These are phyloP conservation scores for Collariella sp. DNA, from an alignment of 495 filamentous ascomycete genomes.

Conservation along the genomic window DNA sequence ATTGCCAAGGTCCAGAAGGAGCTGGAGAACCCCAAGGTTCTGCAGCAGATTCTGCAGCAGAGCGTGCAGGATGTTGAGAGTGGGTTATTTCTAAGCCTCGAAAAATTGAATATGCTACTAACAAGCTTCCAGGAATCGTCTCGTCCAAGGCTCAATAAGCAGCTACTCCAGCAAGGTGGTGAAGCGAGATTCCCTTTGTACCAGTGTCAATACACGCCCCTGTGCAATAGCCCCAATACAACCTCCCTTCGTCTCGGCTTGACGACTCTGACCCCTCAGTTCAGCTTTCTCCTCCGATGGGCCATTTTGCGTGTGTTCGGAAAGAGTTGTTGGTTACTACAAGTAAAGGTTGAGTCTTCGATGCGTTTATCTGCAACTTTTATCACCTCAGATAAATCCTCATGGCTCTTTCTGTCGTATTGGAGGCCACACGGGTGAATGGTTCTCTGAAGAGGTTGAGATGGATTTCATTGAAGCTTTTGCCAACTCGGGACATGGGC, in stretches of 20 bases:
- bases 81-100: constrained; percentile 42
- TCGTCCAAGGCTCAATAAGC: constrained; percentile 47
- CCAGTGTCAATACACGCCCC: constrained; percentile 34
- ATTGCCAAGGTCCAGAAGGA: constrained; percentile 97
- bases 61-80: constrained; percentile 93
- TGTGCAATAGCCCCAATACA: constrained; percentile 40
- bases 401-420: no score
- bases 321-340: no score
- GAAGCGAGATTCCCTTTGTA: constrained; percentile 39
- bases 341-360: no score
- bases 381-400: no score
- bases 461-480: no score
- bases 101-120: constrained; percentile 13
- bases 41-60: constrained; percentile 94
- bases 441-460: no score
- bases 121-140: constrained; percentile 39
- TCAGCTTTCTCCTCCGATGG: neutral
- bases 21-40: constrained; percentile 89
- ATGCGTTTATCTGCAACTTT: no score
- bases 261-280: neutral
- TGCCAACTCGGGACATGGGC: no score
- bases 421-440: no score
- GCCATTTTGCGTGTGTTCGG: neutral
- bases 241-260: constrained; percentile 16
- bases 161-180: constrained; percentile 30